Conservation (phyloP, 2,329 filamentous ascomycete species). For the Penicillium sp. region DNA sequence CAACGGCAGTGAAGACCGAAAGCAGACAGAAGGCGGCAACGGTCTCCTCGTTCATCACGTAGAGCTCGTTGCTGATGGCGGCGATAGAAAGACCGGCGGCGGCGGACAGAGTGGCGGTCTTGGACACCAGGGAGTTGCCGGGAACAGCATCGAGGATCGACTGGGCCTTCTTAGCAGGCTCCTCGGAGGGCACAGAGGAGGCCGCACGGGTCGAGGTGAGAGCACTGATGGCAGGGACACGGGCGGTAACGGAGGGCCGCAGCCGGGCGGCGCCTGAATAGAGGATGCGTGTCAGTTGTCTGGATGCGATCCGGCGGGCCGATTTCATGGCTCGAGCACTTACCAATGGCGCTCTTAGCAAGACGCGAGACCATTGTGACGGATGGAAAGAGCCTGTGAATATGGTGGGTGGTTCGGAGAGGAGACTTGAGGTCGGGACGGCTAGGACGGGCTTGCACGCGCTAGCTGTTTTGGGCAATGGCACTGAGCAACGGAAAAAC, state of each 20-base stretch:
- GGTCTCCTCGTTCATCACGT: constrained; percentile 98
- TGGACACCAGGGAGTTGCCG: constrained; percentile 85
- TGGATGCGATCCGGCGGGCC: constrained; percentile 13
- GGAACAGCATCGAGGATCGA: constrained; percentile 90
- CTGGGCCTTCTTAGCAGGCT: constrained; percentile 95
- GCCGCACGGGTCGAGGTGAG: constrained; percentile 62
- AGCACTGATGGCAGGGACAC: constrained; percentile 68
- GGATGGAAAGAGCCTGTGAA: constrained; percentile 50
- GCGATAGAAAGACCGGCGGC: constrained; percentile 85
- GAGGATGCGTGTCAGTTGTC: constrained; percentile 26
- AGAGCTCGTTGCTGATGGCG: constrained; percentile 98
- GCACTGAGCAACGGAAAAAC: constrained; percentile 29
- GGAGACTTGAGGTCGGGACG: constrained; percentile 37
- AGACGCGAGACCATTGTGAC: constrained; percentile 95
- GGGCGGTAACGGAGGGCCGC: constrained; percentile 72
- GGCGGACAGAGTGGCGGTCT: constrained; percentile 94
- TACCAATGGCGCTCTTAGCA: constrained; percentile 91
- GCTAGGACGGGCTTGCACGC: constrained; percentile 33
- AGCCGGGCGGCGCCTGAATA: constrained; percentile 77
- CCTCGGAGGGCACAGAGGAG: constrained; percentile 74
- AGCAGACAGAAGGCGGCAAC: constrained; percentile 89
- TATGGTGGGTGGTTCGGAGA: constrained; percentile 36
- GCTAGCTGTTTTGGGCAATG: constrained; percentile 28
- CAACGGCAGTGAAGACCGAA: constrained; percentile 85
- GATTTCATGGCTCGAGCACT: constrained; percentile 41